Evolutionary conservation across 2,329 filamentous ascomycete genomes (phyloP).

Genomic region (Arthrobotrys musiformis): DNA sequence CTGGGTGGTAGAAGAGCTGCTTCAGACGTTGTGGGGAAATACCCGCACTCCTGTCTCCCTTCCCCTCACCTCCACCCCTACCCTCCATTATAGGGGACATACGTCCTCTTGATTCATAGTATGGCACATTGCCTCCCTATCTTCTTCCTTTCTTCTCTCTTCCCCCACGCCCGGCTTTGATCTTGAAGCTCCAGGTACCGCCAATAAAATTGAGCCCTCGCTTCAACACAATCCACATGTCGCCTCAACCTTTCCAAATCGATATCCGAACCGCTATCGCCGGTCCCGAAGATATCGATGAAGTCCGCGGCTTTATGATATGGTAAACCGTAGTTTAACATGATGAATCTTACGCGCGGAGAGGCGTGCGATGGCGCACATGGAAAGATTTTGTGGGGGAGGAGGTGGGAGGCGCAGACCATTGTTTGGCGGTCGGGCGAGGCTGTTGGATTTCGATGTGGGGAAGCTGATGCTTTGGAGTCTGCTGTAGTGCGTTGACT

Average conservation of each 20-base stretch:
- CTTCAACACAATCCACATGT: slow-evolving; percentile 8
- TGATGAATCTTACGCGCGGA: not conserved
- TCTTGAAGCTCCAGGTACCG: not conserved
- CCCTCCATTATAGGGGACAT: not conserved
- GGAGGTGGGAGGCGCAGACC: slow-evolving; percentile 13
- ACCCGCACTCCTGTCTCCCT: not conserved
- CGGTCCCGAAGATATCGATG: not conserved
- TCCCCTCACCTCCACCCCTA: not conserved
- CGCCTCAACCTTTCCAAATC: not conserved
- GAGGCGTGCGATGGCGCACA: not conserved
- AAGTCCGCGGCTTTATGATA: not conserved
- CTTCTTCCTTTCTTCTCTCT: not conserved
- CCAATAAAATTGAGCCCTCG: not conserved
- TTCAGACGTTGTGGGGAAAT: too few relatives aligned
- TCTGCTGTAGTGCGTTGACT: not conserved
- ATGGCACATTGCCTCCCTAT: too few relatives aligned
- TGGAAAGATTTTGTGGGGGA: slow-evolving; percentile 5
- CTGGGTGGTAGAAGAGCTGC: too few relatives aligned
- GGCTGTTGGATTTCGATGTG: not conserved
- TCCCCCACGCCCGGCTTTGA: not conserved
- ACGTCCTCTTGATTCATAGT: too few relatives aligned
- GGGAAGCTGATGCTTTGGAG: not conserved
- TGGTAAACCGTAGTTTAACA: not conserved
- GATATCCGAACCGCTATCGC: not conserved
- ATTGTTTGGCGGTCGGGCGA: slow-evolving; percentile 3